phyloP scores from a whole-genome alignment of 1,284 basidiomycete genomes.

The Cerioporus squamosus region DNA sequence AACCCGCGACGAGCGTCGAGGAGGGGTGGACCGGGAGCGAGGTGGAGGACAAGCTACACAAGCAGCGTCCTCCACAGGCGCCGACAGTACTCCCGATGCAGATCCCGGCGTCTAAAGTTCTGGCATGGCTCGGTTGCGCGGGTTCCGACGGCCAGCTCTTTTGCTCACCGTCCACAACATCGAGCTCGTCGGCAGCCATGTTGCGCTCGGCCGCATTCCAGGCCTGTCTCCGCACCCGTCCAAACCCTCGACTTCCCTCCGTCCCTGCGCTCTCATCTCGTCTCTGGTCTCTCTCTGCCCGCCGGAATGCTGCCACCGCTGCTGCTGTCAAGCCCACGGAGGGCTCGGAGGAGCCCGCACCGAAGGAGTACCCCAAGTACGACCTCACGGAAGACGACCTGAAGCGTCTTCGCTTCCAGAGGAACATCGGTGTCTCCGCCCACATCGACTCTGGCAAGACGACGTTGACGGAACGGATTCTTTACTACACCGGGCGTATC shows the following conservation, averaged over 20 bases:
- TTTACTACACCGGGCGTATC: slow-evolving; percentile 97
- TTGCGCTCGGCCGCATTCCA: slow-evolving; percentile 22
- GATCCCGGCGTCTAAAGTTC: not conserved
- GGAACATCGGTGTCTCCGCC: slow-evolving; percentile 87
- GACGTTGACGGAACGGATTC: slow-evolving; percentile 95
- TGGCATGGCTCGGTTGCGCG: too few relatives aligned
- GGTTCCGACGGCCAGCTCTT: too few relatives aligned
- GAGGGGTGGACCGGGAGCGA: too few relatives aligned
- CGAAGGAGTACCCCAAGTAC: slow-evolving; percentile 37
- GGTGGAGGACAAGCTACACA: too few relatives aligned
- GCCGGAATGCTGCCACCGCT: slow-evolving; percentile 29
- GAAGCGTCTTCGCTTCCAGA: slow-evolving; percentile 62
- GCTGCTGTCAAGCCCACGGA: slow-evolving; percentile 28
- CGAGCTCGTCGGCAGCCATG: slow-evolving; percentile 22
- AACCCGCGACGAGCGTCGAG: too few relatives aligned
- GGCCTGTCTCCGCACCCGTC: slow-evolving; percentile 24
- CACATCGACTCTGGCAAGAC: slow-evolving; percentile 99
- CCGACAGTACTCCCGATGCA: too few relatives aligned
- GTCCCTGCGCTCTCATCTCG: not conserved
- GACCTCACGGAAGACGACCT: slow-evolving; percentile 63
- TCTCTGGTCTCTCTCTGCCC: slow-evolving; percentile 16
- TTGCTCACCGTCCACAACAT: slow-evolving; percentile 21
- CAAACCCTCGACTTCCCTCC: slow-evolving; percentile 11
- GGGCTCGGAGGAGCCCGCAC: slow-evolving; percentile 4
- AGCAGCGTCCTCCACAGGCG: too few relatives aligned